Evolutionary conservation across 1,284 basidiomycete species (phyloP).

Genomic region (Stereum hirsutum): DNA sequence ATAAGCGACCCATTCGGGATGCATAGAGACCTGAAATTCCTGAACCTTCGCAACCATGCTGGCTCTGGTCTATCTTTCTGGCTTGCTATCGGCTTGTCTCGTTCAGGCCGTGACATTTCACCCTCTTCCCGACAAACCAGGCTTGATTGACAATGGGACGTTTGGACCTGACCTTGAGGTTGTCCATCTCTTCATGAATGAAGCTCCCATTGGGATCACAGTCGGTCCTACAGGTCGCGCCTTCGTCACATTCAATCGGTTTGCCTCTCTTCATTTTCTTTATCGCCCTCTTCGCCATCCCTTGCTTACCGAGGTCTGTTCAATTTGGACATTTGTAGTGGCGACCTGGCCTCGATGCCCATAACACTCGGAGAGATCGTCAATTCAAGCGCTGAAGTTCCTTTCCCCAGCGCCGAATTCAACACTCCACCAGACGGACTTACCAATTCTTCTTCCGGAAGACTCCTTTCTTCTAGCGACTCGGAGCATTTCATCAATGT

Average conservation of each 20-base stretch:
- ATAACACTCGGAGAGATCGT: neutral
- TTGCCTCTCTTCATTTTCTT: neutral
- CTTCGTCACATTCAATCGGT: neutral
- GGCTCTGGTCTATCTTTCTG: too few species aligned
- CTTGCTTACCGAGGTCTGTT: too few species aligned
- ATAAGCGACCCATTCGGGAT: too few species aligned
- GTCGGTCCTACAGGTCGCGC: too few species aligned
- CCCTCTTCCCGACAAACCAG: too few species aligned
- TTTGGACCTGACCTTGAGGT: neutral
- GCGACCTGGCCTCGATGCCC: neutral
- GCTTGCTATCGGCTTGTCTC: too few species aligned
- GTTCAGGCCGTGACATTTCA: too few species aligned
- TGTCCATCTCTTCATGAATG: neutral
- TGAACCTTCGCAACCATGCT: too few species aligned
- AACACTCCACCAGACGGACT: neutral
- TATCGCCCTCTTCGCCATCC: neutral
- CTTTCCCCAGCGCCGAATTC: neutral
- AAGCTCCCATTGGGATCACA: too few species aligned
- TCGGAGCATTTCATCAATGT: neutral
- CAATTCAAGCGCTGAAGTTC: neutral
- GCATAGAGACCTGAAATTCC: too few species aligned
- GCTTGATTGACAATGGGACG: neutral
- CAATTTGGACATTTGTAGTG: too few species aligned
- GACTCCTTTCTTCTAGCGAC: neutral
- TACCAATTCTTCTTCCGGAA: neutral